Evolutionary conservation across 306 rosid species (phyloP).

Genomic region (Sechiopsis laciniata): DNA sequence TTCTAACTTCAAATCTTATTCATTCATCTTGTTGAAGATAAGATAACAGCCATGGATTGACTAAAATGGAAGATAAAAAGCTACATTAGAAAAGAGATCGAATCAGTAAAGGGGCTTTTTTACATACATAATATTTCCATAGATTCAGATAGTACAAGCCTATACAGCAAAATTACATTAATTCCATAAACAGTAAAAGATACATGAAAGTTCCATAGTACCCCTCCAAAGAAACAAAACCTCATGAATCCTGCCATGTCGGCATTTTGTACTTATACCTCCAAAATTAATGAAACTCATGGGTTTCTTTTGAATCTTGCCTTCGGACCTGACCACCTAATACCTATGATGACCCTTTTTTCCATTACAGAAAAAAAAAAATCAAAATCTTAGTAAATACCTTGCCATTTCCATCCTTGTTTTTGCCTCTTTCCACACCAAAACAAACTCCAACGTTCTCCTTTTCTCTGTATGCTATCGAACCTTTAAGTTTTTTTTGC

Average conservation of each 20-base stretch:
- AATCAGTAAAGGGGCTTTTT: background rate
- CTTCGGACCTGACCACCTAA: conserved; percentile 24
- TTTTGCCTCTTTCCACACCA: conserved; percentile 26
- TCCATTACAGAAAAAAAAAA: background rate
- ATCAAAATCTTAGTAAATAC: conserved; percentile 1
- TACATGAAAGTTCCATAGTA: conserved; percentile 10
- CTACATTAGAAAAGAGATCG: background rate
- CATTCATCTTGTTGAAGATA: conserved; percentile 10
- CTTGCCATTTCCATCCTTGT: conserved; percentile 63
- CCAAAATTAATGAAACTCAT: conserved; percentile 56
- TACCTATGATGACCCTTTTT: no score
- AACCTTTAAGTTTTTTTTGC: no score
- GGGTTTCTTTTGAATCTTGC: conserved; percentile 52
- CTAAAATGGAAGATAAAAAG: conserved; percentile 12
- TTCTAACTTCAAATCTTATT: background rate
- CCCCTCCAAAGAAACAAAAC: conserved; percentile 13
- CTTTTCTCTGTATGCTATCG: no score
- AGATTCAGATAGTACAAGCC: background rate
- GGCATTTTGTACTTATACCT: conserved; percentile 20
- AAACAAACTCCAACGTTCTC: no score
- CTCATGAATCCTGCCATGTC: conserved; percentile 21
- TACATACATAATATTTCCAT: conserved; percentile 11
- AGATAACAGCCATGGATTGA: background rate
- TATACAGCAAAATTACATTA: conserved; percentile 22
- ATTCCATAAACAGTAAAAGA: conserved; percentile 14